phyloP scores from a whole-genome alignment of 2,329 filamentous ascomycete species.

The Penicillium sp. region DNA sequence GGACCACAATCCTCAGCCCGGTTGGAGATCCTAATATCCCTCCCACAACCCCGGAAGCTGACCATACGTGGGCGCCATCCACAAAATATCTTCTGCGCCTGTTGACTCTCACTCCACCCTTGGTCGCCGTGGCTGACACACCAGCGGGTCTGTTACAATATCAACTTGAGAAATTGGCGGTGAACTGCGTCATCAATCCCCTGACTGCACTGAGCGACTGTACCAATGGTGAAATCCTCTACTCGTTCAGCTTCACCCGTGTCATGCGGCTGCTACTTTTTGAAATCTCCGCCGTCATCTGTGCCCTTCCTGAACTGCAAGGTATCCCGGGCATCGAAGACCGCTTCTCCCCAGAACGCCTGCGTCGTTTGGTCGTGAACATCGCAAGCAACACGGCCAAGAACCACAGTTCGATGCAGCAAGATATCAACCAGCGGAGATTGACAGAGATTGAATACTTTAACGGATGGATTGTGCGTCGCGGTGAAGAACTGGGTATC shows the following conservation, averaged over 20 bases:
- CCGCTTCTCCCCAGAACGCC: slow-evolving; percentile 59
- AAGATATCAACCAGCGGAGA: slow-evolving; percentile 60
- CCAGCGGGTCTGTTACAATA: slow-evolving; percentile 63
- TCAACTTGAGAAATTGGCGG: slow-evolving; percentile 76
- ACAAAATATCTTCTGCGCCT: slow-evolving; percentile 63
- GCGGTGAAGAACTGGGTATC: slow-evolving; percentile 71
- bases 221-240: slow-evolving; percentile 67
- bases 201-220: slow-evolving; percentile 76
- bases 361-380: slow-evolving; percentile 59
- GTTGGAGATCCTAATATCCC: slow-evolving; percentile 34
- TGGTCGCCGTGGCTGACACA: slow-evolving; percentile 59
- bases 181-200: slow-evolving; percentile 75
- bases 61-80: slow-evolving; percentile 35
- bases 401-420: slow-evolving; percentile 66
- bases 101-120: slow-evolving; percentile 60
- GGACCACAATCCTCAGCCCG: slow-evolving; percentile 57
- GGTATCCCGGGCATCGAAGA: slow-evolving; percentile 58
- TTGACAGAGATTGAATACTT: slow-evolving; percentile 77
- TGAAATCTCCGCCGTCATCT: slow-evolving; percentile 72
- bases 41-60: slow-evolving; percentile 22
- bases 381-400: slow-evolving; percentile 55
- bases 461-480: slow-evolving; percentile 80
- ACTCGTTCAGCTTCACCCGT: slow-evolving; percentile 63
- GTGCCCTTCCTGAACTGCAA: slow-evolving; percentile 69
- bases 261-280: slow-evolving; percentile 69